Conservation (phyloP, 495 filamentous ascomycete species). For the Clohesyomyces aquaticus region DNA sequence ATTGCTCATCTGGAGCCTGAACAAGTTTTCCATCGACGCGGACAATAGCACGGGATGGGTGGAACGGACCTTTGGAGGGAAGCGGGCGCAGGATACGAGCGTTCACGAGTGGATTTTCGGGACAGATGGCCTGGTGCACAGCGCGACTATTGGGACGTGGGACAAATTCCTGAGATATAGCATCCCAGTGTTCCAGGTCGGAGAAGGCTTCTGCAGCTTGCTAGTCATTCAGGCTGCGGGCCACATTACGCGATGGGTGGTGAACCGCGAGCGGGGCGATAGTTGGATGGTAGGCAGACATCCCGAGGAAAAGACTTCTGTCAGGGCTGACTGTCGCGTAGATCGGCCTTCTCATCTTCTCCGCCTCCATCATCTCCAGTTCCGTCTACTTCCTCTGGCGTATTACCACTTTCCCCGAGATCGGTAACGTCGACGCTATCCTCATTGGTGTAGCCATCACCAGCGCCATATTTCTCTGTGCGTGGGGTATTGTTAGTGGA, state of each 20-base stretch:
- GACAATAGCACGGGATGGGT: constrained; percentile 74
- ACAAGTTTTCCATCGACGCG: constrained; percentile 87
- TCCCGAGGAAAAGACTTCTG: no score
- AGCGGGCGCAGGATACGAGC: constrained; percentile 64
- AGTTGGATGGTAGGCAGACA: constrained; percentile 86
- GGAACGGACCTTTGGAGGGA: constrained; percentile 73
- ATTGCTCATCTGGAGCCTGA: constrained; percentile 90
- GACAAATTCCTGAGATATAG: constrained; percentile 88
- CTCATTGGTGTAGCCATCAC: constrained; percentile 91
- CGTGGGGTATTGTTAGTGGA: constrained; percentile 92
- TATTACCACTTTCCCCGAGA: constrained; percentile 88
- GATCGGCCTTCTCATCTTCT: constrained; percentile 86
- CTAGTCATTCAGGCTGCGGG: constrained; percentile 93
- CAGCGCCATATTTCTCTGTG: constrained; percentile 86
- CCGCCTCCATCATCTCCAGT: constrained; percentile 87
- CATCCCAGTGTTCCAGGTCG: constrained; percentile 91
- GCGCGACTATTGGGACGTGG: constrained; percentile 80
- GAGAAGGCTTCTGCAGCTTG: constrained; percentile 94
- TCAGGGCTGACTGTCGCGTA: constrained; percentile 49
- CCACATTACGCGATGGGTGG: constrained; percentile 93
- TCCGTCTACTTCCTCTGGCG: constrained; percentile 96
- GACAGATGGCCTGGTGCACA: constrained; percentile 75
- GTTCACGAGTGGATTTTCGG: constrained; percentile 85
- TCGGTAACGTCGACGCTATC: constrained; percentile 90
- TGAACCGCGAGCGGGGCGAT: constrained; percentile 88